Percentiles rank a stretch among this genome's conserved stretches.
Evolutionary conservation across 306 rosid species (phyloP).

Genomic region (Canavalia ensiformis): DNA sequence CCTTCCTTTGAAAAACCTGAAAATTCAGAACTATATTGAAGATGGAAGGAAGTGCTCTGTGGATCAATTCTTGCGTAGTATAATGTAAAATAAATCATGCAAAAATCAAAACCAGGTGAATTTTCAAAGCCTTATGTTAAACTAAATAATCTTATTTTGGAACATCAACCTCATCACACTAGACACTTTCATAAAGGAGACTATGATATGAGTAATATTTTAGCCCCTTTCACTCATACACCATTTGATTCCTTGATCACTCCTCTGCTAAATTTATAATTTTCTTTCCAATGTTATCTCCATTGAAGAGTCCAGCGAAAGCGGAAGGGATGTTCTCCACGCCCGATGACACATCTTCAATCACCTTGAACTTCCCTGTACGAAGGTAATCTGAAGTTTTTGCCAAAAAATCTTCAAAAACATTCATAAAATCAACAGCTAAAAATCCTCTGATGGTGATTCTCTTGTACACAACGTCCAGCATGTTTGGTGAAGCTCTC

Average conservation of each 20-base stretch:
- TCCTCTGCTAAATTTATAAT: constrained; percentile 54
- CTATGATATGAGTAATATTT: too few species aligned
- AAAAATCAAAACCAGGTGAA: too few species aligned
- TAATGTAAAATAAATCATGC: too few species aligned
- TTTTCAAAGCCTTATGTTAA: too few species aligned
- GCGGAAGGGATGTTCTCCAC: constrained; percentile 71
- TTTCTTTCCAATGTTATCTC: constrained; percentile 79
- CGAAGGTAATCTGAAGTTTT: constrained; percentile 60
- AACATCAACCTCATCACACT: too few species aligned
- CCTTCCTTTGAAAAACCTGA: too few species aligned
- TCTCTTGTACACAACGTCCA: constrained; percentile 71
- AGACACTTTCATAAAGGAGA: too few species aligned
- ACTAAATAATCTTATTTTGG: too few species aligned
- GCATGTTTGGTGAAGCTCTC: constrained; percentile 62
- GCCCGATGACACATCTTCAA: constrained; percentile 71
- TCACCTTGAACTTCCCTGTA: constrained; percentile 47
- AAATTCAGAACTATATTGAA: too few species aligned
- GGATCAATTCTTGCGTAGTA: too few species aligned
- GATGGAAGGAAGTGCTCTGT: too few species aligned
- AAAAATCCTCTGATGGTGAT: constrained; percentile 63
- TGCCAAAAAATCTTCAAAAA: constrained; percentile 54
- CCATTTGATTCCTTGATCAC: background rate
- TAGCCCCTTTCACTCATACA: too few species aligned
- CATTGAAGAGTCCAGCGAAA: constrained; percentile 70
- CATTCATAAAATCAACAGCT: constrained; percentile 54